These are phyloP conservation scores for Nothopassalora personata DNA, from an alignment of 2,329 filamentous ascomycete species.

Conservation along the genomic window DNA sequence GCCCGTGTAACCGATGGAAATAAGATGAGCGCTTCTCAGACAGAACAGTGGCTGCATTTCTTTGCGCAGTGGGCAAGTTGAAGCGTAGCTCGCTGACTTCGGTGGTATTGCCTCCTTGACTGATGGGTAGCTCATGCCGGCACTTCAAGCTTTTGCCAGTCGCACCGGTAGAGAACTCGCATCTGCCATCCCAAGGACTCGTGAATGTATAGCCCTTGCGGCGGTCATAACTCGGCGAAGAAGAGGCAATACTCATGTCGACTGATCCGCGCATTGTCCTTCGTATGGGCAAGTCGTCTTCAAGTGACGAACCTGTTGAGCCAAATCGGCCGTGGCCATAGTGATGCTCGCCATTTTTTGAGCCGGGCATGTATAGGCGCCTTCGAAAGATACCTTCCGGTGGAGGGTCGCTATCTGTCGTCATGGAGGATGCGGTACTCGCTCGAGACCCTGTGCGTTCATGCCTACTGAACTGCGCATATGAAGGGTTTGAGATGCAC, in stretches of 20 bases:
- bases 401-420: constrained; percentile 20
- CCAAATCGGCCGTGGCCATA: constrained; percentile 35
- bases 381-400: constrained; percentile 39
- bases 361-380: constrained; percentile 46
- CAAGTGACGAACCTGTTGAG: constrained; percentile 4
- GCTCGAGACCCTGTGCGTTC: constrained; percentile 19
- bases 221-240: constrained; percentile 34
- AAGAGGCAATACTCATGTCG: constrained; percentile 5
- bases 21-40: constrained; percentile 28
- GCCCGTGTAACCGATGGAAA: constrained; percentile 13
- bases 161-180: constrained; percentile 75
- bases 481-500: constrained; percentile 56
- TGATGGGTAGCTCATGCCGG: constrained; percentile 21
- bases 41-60: constrained; percentile 25
- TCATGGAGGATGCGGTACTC: constrained; percentile 26
- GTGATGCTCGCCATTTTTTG: constrained; percentile 34
- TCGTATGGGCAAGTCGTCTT: constrained; percentile 10
- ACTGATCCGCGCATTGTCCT: constrained; percentile 14
- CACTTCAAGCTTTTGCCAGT: constrained; percentile 55
- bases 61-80: constrained; percentile 63
- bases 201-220: constrained; percentile 64
- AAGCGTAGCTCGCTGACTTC: constrained; percentile 81
- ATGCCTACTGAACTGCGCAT: constrained; percentile 50
- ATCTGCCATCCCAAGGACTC: constrained; percentile 82
- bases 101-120: constrained; percentile 36